phyloP scores from a whole-genome alignment of 1,284 basidiomycete genomes.

The Ustilago bromivora region DNA sequence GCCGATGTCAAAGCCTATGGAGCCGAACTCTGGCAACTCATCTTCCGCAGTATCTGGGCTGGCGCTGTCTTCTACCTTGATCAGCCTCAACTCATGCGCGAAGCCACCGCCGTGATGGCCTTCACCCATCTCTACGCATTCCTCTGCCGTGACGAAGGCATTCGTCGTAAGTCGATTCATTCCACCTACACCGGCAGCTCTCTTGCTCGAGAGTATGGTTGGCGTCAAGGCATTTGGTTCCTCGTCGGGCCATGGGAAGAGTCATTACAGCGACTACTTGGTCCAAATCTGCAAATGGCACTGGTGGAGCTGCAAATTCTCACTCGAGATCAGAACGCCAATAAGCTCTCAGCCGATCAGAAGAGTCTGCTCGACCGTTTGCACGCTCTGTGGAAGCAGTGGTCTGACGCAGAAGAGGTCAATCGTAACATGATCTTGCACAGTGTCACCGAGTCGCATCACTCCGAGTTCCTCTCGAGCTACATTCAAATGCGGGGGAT shows the following conservation, averaged over 20 bases:
- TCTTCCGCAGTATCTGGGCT: constrained; percentile 51
- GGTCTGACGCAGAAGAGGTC: constrained; percentile 50
- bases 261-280: constrained; percentile 40
- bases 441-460: constrained; percentile 48
- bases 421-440: constrained; percentile 48
- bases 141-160: constrained; percentile 39
- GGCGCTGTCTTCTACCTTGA: constrained; percentile 50
- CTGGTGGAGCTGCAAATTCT: constrained; percentile 49
- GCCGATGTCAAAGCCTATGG: constrained; percentile 50
- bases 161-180: constrained; percentile 43
- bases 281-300: constrained; percentile 39
- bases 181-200: constrained; percentile 44
- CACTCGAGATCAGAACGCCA: constrained; percentile 23
- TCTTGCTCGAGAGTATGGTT: constrained; percentile 31
- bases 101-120: constrained; percentile 37
- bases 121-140: constrained; percentile 39
- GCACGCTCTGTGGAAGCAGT: constrained; percentile 47
- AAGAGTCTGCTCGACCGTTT: constrained; percentile 32
- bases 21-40: constrained; percentile 49
- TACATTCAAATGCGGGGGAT: constrained; percentile 40
- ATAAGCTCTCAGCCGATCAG: constrained; percentile 39
- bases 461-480: constrained; percentile 36
- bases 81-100: constrained; percentile 44
- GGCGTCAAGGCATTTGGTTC: constrained; percentile 45
- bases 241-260: constrained; percentile 45